phyloP scores from a whole-genome alignment of 2,329 filamentous ascomycete species.

The Cercospora sp. region DNA sequence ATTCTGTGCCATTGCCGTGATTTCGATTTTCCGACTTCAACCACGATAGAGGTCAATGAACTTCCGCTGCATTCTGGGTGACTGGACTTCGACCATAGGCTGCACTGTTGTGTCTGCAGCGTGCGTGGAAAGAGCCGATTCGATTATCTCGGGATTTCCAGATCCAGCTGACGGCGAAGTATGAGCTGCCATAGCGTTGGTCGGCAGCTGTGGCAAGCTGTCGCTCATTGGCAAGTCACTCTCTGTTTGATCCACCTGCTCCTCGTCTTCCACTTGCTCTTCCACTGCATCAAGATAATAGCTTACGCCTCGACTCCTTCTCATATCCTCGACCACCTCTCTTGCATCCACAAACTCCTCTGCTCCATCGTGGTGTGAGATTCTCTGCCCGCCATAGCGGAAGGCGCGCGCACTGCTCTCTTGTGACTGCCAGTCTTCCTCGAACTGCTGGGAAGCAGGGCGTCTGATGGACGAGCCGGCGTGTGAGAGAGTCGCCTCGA shows the following conservation, averaged over 20 bases:
- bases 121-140: background rate
- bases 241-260: background rate
- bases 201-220: background rate
- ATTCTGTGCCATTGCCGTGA: background rate
- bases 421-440: conserved; percentile 9
- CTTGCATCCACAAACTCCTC: conserved; percentile 2
- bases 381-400: background rate
- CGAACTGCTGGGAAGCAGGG: background rate
- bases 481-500: background rate
- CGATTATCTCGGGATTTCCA: background rate
- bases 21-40: background rate
- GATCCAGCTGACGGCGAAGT: background rate
- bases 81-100: background rate
- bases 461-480: background rate
- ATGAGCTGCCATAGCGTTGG: background rate
- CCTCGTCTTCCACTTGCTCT: conserved; percentile 2
- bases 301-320: background rate
- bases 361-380: background rate
- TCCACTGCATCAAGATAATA: conserved; percentile 9
- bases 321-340: background rate
- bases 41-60: conserved; percentile 1
- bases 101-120: background rate
- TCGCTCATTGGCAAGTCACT: background rate
- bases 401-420: conserved; percentile 4
- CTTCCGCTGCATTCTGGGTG: background rate